A percentile compares a stretch with the other conserved stretches of the same genome.
These are phyloP conservation scores for Colletotrichum spaethianum DNA, from an alignment of 2,329 filamentous ascomycete species.

Conservation along the genomic window DNA sequence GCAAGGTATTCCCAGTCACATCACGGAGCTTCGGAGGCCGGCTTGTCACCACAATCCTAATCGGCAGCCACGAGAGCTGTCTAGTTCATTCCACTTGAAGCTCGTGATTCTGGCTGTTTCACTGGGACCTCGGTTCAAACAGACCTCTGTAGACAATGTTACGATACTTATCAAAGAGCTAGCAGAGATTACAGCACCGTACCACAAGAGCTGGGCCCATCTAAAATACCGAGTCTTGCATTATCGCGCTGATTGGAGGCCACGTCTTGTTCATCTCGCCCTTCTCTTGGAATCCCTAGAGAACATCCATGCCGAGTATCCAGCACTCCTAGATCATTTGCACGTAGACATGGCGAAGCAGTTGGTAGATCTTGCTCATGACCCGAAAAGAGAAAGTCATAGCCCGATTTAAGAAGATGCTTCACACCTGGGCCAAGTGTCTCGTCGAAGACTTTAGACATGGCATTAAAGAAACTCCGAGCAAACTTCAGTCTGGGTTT, in stretches of 20 bases:
- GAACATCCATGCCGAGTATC: background rate
- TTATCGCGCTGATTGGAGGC: background rate
- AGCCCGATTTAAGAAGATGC: slow-evolving; percentile 1
- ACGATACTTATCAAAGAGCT: slow-evolving; percentile 1
- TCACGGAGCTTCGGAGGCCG: slow-evolving; percentile 9
- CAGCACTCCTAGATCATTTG: slow-evolving; percentile 3
- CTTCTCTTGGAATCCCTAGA: background rate
- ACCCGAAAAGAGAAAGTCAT: background rate
- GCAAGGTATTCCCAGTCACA: background rate
- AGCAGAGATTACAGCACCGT: background rate
- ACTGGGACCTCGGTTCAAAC: background rate
- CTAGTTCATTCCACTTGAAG: slow-evolving; percentile 11
- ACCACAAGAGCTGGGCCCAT: slow-evolving; percentile 17
- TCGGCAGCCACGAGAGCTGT: slow-evolving; percentile 8
- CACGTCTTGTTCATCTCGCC: background rate
- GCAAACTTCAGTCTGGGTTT: background rate
- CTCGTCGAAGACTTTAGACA: slow-evolving; percentile 17
- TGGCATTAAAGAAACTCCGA: background rate
- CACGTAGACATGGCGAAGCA: slow-evolving; percentile 14
- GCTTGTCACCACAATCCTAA: slow-evolving; percentile 18
- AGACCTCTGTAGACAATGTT: background rate
- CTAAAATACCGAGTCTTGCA: background rate
- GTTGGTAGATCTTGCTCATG: background rate
- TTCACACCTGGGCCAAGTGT: slow-evolving; percentile 4
- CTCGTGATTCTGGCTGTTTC: slow-evolving; percentile 4